Conservation (phyloP, 2,329 filamentous ascomycete species). For the Phaeosphaeria sp. region DNA sequence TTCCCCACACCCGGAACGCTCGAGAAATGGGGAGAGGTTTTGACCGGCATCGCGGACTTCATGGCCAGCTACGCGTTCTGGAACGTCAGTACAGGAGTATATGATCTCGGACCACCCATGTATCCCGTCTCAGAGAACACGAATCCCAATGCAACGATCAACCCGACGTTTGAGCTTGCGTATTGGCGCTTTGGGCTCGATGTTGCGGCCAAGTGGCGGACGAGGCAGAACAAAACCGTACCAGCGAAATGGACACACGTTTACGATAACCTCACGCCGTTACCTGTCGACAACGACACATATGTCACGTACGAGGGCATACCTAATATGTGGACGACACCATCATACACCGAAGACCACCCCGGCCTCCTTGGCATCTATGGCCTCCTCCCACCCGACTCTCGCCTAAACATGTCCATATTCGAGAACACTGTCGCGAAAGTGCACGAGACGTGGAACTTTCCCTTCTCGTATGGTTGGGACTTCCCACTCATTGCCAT, state of each 20-base stretch:
- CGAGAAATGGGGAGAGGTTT: conserved; percentile 59
- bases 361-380: conserved; percentile 38
- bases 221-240: conserved; percentile 52
- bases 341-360: conserved; percentile 38
- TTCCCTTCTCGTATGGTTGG: conserved; percentile 44
- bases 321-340: conserved; percentile 40
- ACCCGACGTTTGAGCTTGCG: conserved; percentile 65
- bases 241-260: conserved; percentile 58
- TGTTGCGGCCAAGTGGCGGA: conserved; percentile 61
- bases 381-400: conserved; percentile 40
- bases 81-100: conserved; percentile 59
- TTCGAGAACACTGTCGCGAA: conserved; percentile 38
- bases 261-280: conserved; percentile 59
- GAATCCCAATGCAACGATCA: conserved; percentile 61
- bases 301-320: conserved; percentile 64
- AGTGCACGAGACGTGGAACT: conserved; percentile 45
- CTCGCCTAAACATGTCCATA: conserved; percentile 33
- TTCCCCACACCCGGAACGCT: conserved; percentile 55
- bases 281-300: conserved; percentile 58
- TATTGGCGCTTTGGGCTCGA: conserved; percentile 68
- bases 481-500: conserved; percentile 44
- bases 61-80: conserved; percentile 65
- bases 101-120: conserved; percentile 61
- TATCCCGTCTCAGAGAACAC: conserved; percentile 65
- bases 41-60: conserved; percentile 62